Base-by-base conservation (phyloP, 495 filamentous ascomycete species). In the Penicillium cosmopolitanum region DNA sequence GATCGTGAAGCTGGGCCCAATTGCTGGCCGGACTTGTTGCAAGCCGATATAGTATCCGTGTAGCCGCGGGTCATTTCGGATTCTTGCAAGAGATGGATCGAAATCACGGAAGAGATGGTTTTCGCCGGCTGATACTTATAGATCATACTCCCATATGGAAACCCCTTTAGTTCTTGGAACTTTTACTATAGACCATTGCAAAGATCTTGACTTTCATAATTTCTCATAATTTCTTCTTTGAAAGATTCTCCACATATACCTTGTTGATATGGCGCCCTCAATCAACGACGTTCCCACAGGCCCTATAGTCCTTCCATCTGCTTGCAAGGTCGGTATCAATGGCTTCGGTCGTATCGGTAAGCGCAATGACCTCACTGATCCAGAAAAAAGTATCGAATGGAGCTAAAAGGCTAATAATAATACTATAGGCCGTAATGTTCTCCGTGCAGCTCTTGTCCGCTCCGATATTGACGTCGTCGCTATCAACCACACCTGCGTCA, bases 401-500 rank as follows among this genome's bases (percentile, higher is more conserved):
- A 43, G 38, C 16, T 5, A 18, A 13, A 33, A 57, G 31, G 34
- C 48, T 31, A 53, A 42, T 12, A 16, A 28, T 31, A 31, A 53
- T 25, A 3, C 5, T 16, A 16, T 44, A 74, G 72, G 72, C 51
- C 72, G 72, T 38, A 74, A 74, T 56, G 72, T 74, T 21, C 70
- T 74, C 42, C 72, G 72, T 21, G 72, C 70, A 53, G 68, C 72
- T 44, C 62, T 74, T 33, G 62, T 60, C 53, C 66, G 72, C 25
- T 57, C 60, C 23, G 70, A 74, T 54, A 61, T 74, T 47, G 65
- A 73, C 51, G 58, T 73, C 47, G 64, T 70, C 28, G 72, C 70
- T 51, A 74, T 74, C 63, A 74, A 74, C 65, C 72, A 74, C 63
- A 74, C 72, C 38, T 74, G 72, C 36, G 55, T 42, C 43, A 61